These are phyloP conservation scores for Pelargonium myrrhifolium DNA, from an alignment of 441 rosid species.

Conservation along the genomic window DNA sequence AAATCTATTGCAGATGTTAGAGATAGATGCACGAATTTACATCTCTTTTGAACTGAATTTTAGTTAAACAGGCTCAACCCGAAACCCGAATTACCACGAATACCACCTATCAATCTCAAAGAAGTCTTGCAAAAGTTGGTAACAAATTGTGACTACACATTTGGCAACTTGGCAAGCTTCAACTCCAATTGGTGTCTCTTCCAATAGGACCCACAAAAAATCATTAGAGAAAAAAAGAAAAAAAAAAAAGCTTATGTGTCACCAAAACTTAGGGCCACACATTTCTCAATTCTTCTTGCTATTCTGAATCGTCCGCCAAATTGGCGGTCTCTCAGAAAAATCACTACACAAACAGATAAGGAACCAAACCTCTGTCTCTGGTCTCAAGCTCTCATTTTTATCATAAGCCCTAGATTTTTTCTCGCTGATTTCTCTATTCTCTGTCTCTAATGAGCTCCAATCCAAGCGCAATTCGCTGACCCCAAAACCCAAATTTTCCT, in stretches of 20 bases:
- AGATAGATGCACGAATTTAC: too few relatives aligned
- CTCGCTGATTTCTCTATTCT: too few relatives aligned
- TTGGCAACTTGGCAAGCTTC: conserved; percentile 2
- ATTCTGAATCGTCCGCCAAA: neutral
- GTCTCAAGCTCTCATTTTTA: neutral
- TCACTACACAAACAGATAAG: neutral
- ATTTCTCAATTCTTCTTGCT: neutral
- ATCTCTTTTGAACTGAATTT: too few relatives aligned
- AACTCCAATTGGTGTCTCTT: neutral
- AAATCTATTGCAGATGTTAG: too few relatives aligned
- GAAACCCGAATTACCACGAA: too few relatives aligned
- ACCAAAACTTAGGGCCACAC: neutral
- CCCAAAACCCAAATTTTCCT: too few relatives aligned
- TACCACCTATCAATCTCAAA: neutral
- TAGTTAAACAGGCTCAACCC: too few relatives aligned
- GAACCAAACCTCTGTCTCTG: neutral
- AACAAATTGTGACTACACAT: neutral
- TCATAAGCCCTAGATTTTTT: neutral
- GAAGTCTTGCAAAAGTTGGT: neutral
- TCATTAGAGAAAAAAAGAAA: neutral
- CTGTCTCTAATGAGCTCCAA: conserved; percentile 3
- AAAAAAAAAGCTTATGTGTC: neutral
- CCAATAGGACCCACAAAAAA: neutral
- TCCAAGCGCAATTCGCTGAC: neutral
- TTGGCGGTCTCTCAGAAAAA: neutral